Conservation (phyloP, 768 basidiomycete species). For the Tylopilus cervinicoccineus region DNA sequence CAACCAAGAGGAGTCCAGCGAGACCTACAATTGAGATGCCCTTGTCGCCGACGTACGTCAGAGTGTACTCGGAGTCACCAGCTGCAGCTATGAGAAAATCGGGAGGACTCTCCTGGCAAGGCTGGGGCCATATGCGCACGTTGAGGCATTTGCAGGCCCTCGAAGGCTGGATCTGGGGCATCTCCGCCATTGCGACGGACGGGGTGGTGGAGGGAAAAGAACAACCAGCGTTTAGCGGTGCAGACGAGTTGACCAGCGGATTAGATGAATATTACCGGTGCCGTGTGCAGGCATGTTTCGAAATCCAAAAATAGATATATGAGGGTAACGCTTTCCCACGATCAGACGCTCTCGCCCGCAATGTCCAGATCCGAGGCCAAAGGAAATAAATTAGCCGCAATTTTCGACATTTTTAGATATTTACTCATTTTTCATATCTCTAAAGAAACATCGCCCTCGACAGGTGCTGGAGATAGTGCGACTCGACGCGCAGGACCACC, state of each 20-base stretch:
- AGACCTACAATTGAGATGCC: constrained; percentile 62
- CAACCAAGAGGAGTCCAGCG: neutral
- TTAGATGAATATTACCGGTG: constrained; percentile 32
- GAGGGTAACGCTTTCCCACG: constrained; percentile 15
- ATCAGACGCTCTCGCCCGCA: constrained; percentile 8
- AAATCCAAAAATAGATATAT: constrained; percentile 23
- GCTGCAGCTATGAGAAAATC: constrained; percentile 29
- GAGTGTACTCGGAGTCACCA: constrained; percentile 40
- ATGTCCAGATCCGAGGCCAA: constrained; percentile 3
- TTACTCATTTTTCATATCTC: neutral
- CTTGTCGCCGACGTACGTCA: constrained; percentile 61
- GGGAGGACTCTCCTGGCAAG: constrained; percentile 27
- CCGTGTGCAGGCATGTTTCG: constrained; percentile 27
- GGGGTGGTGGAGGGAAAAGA: constrained; percentile 17
- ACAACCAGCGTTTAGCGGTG: constrained; percentile 25
- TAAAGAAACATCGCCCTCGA: neutral
- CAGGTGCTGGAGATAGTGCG: neutral
- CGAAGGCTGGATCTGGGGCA: constrained; percentile 12
- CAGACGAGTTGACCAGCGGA: constrained; percentile 21
- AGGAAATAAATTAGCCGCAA: neutral
- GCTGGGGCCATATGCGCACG: constrained; percentile 48
- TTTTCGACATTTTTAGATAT: constrained; percentile 11
- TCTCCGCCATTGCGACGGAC: constrained; percentile 22
- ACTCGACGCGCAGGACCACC: no score
- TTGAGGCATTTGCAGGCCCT: constrained; percentile 74